These are phyloP conservation scores for Drosera spatulata DNA, from an alignment of 179 eudicot species.

Conservation along the genomic window DNA sequence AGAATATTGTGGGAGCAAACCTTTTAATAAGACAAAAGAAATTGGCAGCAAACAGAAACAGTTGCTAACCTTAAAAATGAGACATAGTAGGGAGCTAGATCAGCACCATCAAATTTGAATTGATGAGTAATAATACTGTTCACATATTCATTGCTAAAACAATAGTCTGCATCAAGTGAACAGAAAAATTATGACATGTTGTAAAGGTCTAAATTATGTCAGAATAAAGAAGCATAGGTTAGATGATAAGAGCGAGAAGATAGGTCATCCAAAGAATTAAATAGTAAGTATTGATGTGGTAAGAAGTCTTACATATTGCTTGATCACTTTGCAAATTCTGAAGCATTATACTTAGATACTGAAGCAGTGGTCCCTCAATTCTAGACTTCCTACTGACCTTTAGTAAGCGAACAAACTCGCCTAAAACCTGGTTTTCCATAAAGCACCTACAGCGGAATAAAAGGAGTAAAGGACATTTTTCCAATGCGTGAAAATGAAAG, in stretches of 20 bases:
- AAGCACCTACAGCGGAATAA: conserved; percentile 21
- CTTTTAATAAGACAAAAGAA: background rate
- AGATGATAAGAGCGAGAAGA: too few relatives aligned
- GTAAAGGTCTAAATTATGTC: background rate
- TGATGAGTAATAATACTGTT: conserved; percentile 41
- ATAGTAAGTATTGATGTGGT: background rate
- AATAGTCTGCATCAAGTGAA: conserved; percentile 30
- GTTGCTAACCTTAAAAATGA: conserved; percentile 39
- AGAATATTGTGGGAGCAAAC: background rate
- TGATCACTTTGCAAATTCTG: conserved; percentile 44
- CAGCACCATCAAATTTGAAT: conserved; percentile 35
- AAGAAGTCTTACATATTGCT: conserved; percentile 34
- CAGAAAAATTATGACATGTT: conserved; percentile 4
- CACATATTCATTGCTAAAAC: conserved; percentile 46
- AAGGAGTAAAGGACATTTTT: background rate
- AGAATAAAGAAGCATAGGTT: background rate
- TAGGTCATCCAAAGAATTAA: too few relatives aligned
- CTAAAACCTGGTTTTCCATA: conserved; percentile 39
- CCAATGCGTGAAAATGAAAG: background rate
- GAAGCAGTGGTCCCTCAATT: conserved; percentile 44
- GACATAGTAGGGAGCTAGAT: conserved; percentile 39
- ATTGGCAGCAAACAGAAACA: conserved; percentile 2
- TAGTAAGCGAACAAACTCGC: conserved; percentile 41
- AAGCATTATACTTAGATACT: conserved; percentile 50
- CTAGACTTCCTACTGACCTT: conserved; percentile 27